Conservation (phyloP, 148 eudicot genomes). For the Rheum nobile region DNA sequence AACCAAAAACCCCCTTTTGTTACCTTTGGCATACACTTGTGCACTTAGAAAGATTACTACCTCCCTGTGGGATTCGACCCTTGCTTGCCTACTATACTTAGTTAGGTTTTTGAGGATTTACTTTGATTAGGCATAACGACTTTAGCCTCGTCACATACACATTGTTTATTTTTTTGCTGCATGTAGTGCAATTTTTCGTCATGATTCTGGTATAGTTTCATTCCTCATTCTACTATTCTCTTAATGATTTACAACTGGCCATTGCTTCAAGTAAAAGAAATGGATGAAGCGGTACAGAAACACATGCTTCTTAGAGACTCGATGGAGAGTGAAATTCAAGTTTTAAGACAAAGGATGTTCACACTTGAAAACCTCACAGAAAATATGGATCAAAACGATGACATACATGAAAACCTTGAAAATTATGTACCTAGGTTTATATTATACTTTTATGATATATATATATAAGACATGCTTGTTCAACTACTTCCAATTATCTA, state of each 20-base stretch:
- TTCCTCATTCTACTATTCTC: background rate
- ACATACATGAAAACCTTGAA: conserved; percentile 8
- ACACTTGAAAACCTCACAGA: conserved; percentile 41
- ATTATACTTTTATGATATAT: background rate
- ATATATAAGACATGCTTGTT: background rate
- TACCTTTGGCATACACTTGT: too few relatives aligned
- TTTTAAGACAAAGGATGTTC: conserved; percentile 31
- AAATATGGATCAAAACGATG: conserved; percentile 15
- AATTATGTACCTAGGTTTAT: conserved; percentile 28
- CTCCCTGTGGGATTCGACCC: too few relatives aligned
- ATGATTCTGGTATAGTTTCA: background rate
- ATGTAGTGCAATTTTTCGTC: background rate
- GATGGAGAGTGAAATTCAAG: conserved; percentile 39
- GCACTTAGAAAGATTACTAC: too few relatives aligned
- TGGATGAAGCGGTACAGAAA: conserved; percentile 52
- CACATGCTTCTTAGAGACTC: conserved; percentile 34
- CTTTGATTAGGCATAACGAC: too few relatives aligned
- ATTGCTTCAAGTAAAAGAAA: conserved; percentile 34
- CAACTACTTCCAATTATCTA: background rate
- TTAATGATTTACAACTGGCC: background rate
- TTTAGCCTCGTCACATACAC: too few relatives aligned
- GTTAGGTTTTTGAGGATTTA: too few relatives aligned
- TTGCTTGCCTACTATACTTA: too few relatives aligned
- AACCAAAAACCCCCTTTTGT: too few relatives aligned
- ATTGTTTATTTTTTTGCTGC: background rate